A percentile compares a stretch with the other conserved stretches of the same genome.
Evolutionary conservation across 225 moss, liverwort and hornwort species (phyloP).

Genomic region (Polytrichum commune): DNA sequence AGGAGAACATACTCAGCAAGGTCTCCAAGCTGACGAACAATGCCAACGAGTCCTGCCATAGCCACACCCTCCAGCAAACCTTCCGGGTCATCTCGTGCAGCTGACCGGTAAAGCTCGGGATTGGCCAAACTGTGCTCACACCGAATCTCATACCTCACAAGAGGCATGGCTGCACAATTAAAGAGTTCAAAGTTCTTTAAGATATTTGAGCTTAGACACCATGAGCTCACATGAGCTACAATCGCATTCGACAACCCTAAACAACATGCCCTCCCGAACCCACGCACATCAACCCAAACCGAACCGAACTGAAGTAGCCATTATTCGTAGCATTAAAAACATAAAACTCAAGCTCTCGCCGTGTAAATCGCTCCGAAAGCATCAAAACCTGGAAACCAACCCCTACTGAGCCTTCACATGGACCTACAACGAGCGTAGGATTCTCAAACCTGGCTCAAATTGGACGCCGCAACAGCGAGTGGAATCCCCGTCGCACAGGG

Average conservation of each 20-base stretch:
- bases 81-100: slow-evolving; percentile 95
- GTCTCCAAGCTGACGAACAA: slow-evolving; percentile 98
- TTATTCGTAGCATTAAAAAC: too few species aligned
- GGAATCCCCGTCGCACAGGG: neutral
- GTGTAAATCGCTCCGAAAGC: too few species aligned
- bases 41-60: slow-evolving; percentile 96
- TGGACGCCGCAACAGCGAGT: slow-evolving; percentile 13
- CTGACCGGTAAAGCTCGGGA: slow-evolving; percentile 85
- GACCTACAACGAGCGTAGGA: neutral
- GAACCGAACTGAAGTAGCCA: too few species aligned
- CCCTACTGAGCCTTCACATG: too few species aligned
- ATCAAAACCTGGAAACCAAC: too few species aligned
- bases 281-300: too few species aligned
- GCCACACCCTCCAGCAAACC: slow-evolving; percentile 95
- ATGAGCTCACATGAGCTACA: too few species aligned
- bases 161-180: slow-evolving; percentile 60
- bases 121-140: slow-evolving; percentile 97
- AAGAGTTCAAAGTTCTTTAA: too few species aligned
- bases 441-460: neutral
- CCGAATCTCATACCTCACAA: slow-evolving; percentile 95
- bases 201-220: too few species aligned
- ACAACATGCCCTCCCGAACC: too few species aligned
- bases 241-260: too few species aligned
- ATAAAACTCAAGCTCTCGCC: too few species aligned
- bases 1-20: slow-evolving; percentile 79